A percentile compares a stretch with the other conserved stretches of the same genome.
Evolutionary conservation across 768 basidiomycete genomes (phyloP).

Genomic region (Tulasnella sp.): DNA sequence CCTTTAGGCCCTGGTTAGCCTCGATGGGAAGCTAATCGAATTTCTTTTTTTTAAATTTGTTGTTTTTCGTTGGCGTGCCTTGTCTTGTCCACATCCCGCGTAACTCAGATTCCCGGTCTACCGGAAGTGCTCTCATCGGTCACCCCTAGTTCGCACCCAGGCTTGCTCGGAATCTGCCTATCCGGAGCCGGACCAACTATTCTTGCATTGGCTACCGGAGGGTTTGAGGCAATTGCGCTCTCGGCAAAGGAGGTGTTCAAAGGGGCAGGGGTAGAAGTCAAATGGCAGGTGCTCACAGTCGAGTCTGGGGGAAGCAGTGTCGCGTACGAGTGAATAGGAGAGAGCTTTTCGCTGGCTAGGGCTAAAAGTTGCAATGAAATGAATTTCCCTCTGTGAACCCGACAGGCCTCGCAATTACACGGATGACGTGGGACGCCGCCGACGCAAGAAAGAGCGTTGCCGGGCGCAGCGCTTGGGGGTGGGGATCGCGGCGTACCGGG

Average conservation of each 20-base stretch:
- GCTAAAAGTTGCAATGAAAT: background rate
- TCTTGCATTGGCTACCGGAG: constrained; percentile 84
- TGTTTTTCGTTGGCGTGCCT: constrained; percentile 1
- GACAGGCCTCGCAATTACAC: background rate
- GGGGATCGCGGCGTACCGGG: constrained; percentile 8
- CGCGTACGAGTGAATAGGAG: background rate
- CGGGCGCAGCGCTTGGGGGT: background rate
- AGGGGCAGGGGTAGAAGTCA: constrained; percentile 73
- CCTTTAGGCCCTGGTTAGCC: constrained; percentile 25
- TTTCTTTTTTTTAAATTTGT: background rate
- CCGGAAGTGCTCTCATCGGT: constrained; percentile 88
- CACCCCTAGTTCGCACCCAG: constrained; percentile 87
- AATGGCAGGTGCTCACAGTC: constrained; percentile 86
- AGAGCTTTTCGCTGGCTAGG: background rate
- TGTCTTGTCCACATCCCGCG: background rate
- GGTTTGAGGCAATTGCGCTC: constrained; percentile 83
- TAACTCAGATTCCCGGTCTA: constrained; percentile 85
- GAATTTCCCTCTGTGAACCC: background rate
- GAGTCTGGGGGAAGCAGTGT: constrained; percentile 49
- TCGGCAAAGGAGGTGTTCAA: constrained; percentile 77
- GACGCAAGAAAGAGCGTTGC: background rate
- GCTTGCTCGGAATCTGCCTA: constrained; percentile 95
- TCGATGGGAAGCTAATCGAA: constrained; percentile 1
- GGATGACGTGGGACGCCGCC: constrained; percentile 8
- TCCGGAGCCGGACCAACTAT: constrained; percentile 99